Conservation (phyloP, 2,329 filamentous ascomycete genomes). For the Chalaropsis ovoidea region DNA sequence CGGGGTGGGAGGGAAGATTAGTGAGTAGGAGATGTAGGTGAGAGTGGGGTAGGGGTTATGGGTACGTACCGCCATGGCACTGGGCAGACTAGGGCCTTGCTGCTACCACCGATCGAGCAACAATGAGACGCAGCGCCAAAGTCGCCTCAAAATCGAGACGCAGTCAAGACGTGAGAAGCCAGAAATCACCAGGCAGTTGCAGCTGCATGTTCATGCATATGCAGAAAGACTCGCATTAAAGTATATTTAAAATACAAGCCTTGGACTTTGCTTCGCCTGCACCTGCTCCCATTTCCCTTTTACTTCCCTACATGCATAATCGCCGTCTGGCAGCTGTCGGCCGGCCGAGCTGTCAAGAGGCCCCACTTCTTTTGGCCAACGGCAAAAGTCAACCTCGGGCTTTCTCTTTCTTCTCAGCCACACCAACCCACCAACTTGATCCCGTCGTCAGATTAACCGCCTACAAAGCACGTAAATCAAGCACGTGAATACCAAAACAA, state of each 20-base stretch:
- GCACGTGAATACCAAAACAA: too few relatives aligned
- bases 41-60: too few relatives aligned
- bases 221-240: background rate
- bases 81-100: conserved; percentile 7
- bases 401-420: background rate
- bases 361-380: background rate
- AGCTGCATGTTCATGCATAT: conserved; percentile 7
- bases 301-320: background rate
- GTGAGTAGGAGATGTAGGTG: too few relatives aligned
- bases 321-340: background rate
- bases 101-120: background rate
- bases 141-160: background rate
- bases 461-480: background rate
- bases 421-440: too few relatives aligned
- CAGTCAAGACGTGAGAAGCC: background rate
- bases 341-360: background rate
- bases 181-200: background rate
- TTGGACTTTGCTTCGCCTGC: background rate
- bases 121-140: background rate
- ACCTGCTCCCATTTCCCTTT: background rate
- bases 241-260: too few relatives aligned
- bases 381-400: conserved; percentile 1
- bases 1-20: too few relatives aligned
- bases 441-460: background rate
- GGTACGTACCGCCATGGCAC: background rate